Conservation (phyloP, 169 alveolate species). For the Amoebophrya sp. region DNA sequence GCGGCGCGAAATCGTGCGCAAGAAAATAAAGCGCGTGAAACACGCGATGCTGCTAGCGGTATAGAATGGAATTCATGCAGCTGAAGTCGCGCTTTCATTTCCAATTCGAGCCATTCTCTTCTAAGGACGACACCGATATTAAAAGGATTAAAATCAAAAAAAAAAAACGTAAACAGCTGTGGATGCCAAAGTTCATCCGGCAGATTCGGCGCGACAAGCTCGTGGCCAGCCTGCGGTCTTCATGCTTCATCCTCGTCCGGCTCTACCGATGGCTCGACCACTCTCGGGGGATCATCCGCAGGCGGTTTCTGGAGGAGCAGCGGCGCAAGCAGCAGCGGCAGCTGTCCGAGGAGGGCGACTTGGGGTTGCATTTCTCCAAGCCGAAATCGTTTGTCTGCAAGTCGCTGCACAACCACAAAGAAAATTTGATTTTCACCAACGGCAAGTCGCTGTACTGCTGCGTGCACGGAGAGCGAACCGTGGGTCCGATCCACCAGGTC, state of each 20-base stretch:
- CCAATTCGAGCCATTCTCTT: too few relatives aligned
- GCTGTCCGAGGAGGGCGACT: neutral
- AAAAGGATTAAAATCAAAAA: too few relatives aligned
- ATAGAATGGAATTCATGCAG: too few relatives aligned
- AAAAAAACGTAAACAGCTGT: too few relatives aligned
- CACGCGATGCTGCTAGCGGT: neutral
- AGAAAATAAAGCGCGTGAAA: neutral
- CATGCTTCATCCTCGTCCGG: neutral
- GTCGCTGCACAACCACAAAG: neutral
- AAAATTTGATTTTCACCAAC: neutral
- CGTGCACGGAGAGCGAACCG: neutral
- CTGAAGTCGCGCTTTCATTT: too few relatives aligned
- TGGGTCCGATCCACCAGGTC: neutral
- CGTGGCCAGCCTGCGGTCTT: neutral
- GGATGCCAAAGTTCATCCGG: neutral
- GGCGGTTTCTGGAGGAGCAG: neutral
- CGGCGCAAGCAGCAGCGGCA: neutral
- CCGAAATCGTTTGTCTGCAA: neutral
- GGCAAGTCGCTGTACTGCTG: neutral
- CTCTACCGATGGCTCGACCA: neutral
- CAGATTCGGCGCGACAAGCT: neutral
- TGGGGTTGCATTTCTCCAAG: neutral
- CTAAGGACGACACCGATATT: too few relatives aligned
- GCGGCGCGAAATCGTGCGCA: neutral
- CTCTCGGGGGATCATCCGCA: neutral